A percentile compares a stretch with the other conserved stretches of the same genome.
phyloP scores from a whole-genome alignment of 179 eudicot genomes.

The Silene coronaria region DNA sequence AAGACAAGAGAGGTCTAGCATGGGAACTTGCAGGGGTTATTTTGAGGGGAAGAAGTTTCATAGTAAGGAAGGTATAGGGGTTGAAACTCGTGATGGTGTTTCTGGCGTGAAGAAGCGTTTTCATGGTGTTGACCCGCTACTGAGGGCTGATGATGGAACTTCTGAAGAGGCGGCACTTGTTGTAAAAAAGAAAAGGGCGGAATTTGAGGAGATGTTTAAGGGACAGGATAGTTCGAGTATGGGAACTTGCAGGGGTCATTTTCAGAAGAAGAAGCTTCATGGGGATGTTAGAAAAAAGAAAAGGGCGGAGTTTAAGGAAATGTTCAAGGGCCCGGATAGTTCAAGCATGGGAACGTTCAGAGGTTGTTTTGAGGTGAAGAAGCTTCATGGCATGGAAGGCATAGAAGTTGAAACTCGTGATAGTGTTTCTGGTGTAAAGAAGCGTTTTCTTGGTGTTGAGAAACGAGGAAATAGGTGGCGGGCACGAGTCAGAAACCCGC shows the following conservation, averaged over 20 bases:
- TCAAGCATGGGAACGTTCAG: neutral
- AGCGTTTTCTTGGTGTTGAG: too few species aligned
- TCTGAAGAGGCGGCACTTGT: too few species aligned
- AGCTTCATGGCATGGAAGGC: neutral
- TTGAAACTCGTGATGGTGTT: neutral
- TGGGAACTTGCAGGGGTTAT: neutral
- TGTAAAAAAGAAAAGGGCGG: too few species aligned
- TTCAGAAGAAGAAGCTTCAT: neutral
- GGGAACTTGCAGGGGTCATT: too few species aligned
- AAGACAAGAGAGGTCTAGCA: neutral
- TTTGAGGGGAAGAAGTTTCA: neutral
- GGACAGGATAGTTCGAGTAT: too few species aligned
- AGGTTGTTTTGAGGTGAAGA: neutral
- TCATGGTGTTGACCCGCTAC: neutral
- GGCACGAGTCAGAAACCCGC: conserved; percentile 3
- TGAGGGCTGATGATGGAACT: too few species aligned
- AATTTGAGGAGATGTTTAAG: too few species aligned
- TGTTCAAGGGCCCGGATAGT: neutral
- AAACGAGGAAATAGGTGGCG: neutral
- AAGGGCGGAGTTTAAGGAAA: conserved; percentile 8
- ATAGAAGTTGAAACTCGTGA: too few species aligned
- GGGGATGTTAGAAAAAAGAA: neutral
- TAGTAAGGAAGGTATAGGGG: neutral
- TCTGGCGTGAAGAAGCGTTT: neutral
- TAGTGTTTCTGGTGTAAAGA: too few species aligned